Evolutionary conservation across 805 yeast species (phyloP).

Genomic region (Martiniozyma abietophila): DNA sequence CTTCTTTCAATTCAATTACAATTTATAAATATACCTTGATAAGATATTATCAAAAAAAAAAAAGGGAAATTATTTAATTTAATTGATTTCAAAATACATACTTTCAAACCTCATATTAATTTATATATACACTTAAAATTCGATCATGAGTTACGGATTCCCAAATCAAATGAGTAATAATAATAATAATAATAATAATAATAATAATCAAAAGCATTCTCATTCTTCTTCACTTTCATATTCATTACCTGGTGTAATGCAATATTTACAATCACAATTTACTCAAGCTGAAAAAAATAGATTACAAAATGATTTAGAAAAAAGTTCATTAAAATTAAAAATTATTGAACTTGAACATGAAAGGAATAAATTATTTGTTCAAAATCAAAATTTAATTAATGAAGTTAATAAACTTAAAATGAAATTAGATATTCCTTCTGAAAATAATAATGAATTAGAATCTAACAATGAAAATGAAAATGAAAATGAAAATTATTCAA

Average conservation of each 20-base stretch:
- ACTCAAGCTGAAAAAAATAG: conserved; percentile 36
- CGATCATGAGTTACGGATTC: conserved; percentile 1
- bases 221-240: no score
- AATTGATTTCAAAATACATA: no score
- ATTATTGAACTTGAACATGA: conserved; percentile 46
- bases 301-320: conserved; percentile 44
- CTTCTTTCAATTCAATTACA: no score
- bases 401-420: conserved; percentile 31
- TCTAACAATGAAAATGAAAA: background rate
- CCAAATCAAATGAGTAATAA: no score
- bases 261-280: conserved; percentile 49
- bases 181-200: no score
- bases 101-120: no score
- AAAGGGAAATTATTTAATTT: no score
- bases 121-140: no score
- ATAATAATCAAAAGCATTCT: no score
- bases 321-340: conserved; percentile 38
- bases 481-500: conserved; percentile 10
- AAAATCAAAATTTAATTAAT: conserved; percentile 33
- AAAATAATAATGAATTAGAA: background rate
- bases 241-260: conserved; percentile 52
- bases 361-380: conserved; percentile 33
- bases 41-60: no score
- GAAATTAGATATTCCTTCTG: background rate
- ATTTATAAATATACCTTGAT: no score